These are phyloP conservation scores for Hirsutella rhossiliensis DNA, from an alignment of 2,329 filamentous ascomycete species.

Conservation along the genomic window DNA sequence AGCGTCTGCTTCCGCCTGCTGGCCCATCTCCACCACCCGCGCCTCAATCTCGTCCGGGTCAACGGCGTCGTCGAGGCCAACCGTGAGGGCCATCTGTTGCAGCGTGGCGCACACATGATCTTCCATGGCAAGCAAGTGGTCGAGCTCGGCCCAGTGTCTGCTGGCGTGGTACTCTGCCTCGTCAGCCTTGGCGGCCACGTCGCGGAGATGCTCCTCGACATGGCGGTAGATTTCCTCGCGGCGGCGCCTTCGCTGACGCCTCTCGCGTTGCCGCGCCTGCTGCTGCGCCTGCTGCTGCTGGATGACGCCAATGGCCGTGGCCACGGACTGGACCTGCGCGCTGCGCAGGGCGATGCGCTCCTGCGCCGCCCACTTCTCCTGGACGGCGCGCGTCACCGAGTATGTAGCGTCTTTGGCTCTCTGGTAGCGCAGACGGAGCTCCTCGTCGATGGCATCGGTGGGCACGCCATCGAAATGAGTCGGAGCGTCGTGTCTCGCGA, in stretches of 20 bases:
- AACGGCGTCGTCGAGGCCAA: neutral
- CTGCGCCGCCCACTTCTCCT: neutral
- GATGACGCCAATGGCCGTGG: neutral
- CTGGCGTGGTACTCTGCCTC: conserved; percentile 5
- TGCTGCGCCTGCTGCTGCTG: neutral
- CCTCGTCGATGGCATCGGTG: conserved; percentile 4
- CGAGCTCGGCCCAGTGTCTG: conserved; percentile 7
- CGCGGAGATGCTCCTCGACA: conserved; percentile 13
- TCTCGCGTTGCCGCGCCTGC: neutral
- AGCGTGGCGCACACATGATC: neutral
- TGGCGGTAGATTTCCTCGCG: conserved; percentile 12
- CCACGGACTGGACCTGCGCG: conserved; percentile 6
- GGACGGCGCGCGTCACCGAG: conserved; percentile 1
- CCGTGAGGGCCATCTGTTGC: neutral
- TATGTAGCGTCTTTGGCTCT: conserved; percentile 4
- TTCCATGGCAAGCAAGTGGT: conserved; percentile 3
- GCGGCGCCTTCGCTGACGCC: neutral
- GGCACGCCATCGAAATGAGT: conserved; percentile 9
- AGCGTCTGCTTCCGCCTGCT: neutral
- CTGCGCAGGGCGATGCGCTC: conserved; percentile 5
- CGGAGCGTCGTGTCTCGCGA: conserved; percentile 9
- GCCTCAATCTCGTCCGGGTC: conserved; percentile 1
- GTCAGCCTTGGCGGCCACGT: neutral
- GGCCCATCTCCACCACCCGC: neutral
- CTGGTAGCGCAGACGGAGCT: conserved; percentile 9